Evolutionary conservation across 352 stramenopile genomes (phyloP).

Genomic region (Lagenidium giganteum): DNA sequence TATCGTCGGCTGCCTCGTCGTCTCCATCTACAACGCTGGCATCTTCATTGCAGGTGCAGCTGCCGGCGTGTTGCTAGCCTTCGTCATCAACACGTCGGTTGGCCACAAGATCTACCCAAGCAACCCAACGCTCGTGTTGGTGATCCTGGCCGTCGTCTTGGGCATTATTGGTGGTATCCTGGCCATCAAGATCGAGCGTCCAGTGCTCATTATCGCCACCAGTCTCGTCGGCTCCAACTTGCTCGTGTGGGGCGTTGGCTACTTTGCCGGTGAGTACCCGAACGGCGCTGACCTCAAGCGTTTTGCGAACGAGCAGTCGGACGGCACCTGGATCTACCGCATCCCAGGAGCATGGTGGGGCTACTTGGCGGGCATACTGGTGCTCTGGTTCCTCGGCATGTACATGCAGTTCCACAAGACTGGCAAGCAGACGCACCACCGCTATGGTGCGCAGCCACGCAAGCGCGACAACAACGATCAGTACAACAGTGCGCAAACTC

Average conservation of each 20-base stretch:
- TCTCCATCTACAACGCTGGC: slow-evolving; percentile 43
- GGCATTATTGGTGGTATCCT: slow-evolving; percentile 35
- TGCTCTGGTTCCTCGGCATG: slow-evolving; percentile 40
- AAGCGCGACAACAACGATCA: too few species aligned
- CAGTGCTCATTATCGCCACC: slow-evolving; percentile 38
- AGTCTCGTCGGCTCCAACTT: slow-evolving; percentile 40
- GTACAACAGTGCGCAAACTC: too few species aligned
- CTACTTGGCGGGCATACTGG: slow-evolving; percentile 47
- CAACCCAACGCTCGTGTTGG: slow-evolving; percentile 42
- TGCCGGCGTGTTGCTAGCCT: slow-evolving; percentile 44
- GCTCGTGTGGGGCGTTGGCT: slow-evolving; percentile 51
- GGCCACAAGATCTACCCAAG: slow-evolving; percentile 52
- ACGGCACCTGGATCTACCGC: slow-evolving; percentile 26
- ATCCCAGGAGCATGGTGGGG: slow-evolving; percentile 56
- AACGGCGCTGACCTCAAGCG: slow-evolving; percentile 40
- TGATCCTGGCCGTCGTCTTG: slow-evolving; percentile 39
- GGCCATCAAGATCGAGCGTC: slow-evolving; percentile 52
- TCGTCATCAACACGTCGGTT: slow-evolving; percentile 52
- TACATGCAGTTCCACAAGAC: slow-evolving; percentile 46
- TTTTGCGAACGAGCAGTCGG: slow-evolving; percentile 24
- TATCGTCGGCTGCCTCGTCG: slow-evolving; percentile 35
- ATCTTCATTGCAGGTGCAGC: slow-evolving; percentile 54
- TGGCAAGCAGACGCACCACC: too few species aligned
- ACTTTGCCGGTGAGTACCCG: slow-evolving; percentile 58
- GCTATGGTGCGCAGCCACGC: too few species aligned